phyloP scores from a whole-genome alignment of 345 rosid genomes.

The Aegle marmelos region DNA sequence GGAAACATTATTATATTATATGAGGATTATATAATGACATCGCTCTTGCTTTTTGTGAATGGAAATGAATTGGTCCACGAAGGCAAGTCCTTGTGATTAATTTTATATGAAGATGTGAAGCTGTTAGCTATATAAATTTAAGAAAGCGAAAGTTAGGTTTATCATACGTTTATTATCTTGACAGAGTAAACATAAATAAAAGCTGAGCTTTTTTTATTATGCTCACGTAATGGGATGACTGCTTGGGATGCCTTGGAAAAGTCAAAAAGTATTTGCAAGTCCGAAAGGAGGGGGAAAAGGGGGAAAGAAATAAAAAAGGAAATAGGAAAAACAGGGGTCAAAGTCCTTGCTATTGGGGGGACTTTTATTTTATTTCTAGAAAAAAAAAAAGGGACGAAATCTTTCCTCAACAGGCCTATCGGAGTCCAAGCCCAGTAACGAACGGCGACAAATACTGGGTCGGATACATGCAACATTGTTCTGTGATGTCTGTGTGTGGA shows the following conservation, averaged over 20 bases:
- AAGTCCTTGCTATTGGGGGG: too few relatives aligned
- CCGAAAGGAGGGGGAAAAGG: not conserved
- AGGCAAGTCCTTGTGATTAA: not conserved
- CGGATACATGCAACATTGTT: too few relatives aligned
- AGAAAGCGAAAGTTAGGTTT: not conserved
- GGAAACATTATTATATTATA: too few relatives aligned
- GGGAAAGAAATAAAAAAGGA: too few relatives aligned
- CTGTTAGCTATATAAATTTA: not conserved
- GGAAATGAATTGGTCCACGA: not conserved
- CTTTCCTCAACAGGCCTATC: too few relatives aligned
- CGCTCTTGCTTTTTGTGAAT: not conserved
- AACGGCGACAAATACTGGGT: not conserved
- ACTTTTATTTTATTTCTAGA: too few relatives aligned
- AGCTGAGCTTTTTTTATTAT: not conserved
- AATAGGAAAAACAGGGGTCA: too few relatives aligned
- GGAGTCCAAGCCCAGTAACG: not conserved
- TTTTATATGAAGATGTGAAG: not conserved
- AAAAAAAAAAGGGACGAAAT: too few relatives aligned
- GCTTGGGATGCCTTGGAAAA: not conserved
- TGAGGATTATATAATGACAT: too few relatives aligned
- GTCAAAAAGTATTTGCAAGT: not conserved
- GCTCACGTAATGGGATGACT: not conserved
- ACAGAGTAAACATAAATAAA: not conserved
- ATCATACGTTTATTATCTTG: too few relatives aligned
- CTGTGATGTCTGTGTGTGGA: too few relatives aligned